phyloP scores from a whole-genome alignment of 164 flowering plant genomes.

The Kalanchoe fedtschenkoi region DNA sequence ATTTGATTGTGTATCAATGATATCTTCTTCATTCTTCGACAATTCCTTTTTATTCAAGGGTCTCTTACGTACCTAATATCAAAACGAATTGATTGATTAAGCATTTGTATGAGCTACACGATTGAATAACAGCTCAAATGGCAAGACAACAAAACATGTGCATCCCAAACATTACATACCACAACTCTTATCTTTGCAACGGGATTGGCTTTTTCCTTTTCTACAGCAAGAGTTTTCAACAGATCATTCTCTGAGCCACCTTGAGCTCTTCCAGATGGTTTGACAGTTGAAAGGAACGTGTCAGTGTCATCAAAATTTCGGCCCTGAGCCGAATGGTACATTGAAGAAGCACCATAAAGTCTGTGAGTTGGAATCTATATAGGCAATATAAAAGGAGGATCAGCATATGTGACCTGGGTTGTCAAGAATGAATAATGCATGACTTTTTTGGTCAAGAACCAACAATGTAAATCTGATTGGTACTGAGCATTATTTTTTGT shows the following conservation, averaged over 20 bases:
- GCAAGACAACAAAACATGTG: background rate
- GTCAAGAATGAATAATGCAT: no score
- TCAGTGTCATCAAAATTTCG: slow-evolving; percentile 82
- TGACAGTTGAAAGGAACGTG: slow-evolving; percentile 28
- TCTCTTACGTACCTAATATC: slow-evolving; percentile 39
- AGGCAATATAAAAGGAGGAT: background rate
- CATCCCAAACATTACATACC: slow-evolving; percentile 17
- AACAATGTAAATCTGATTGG: no score
- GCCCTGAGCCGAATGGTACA: slow-evolving; percentile 39
- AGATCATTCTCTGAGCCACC: slow-evolving; percentile 30
- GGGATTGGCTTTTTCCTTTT: slow-evolving; percentile 30
- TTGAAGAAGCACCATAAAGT: slow-evolving; percentile 18
- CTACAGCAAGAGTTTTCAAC: slow-evolving; percentile 26
- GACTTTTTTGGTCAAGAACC: no score
- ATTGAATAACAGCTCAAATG: background rate
- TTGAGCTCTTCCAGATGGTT: slow-evolving; percentile 33
- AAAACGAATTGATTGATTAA: background rate
- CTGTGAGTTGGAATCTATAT: background rate
- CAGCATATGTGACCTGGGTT: no score
- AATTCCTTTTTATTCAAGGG: slow-evolving; percentile 46
- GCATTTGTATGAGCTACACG: background rate
- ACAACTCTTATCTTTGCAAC: slow-evolving; percentile 49
- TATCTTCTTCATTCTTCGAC: slow-evolving; percentile 45
- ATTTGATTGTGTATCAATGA: slow-evolving; percentile 26
- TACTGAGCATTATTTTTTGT: no score